A percentile compares a stretch with the other conserved stretches of the same genome.
Evolutionary conservation across 345 rosid species (phyloP).

Genomic region (Carallia pectinifolia): DNA sequence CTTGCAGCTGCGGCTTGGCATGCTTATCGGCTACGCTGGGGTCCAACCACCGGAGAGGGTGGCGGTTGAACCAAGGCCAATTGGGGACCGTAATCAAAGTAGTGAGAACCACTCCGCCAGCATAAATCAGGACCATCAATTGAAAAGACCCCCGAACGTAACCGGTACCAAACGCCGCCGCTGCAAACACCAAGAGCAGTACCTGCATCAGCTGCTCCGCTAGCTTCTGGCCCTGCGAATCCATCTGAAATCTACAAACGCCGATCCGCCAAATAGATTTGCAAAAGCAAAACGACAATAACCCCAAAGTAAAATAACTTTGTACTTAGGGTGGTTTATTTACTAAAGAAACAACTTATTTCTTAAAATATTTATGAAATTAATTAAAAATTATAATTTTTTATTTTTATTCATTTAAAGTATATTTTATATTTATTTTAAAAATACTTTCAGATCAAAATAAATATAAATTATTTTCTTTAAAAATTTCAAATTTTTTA

Average conservation of each 20-base stretch:
- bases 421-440: too few relatives aligned
- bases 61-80: slow-evolving; percentile 85
- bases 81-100: slow-evolving; percentile 70
- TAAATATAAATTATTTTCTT: too few relatives aligned
- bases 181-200: slow-evolving; percentile 60
- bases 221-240: slow-evolving; percentile 96
- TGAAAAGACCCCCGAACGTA: slow-evolving; percentile 64
- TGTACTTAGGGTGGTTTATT: too few relatives aligned
- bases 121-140: slow-evolving; percentile 67
- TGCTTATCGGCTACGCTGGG: slow-evolving; percentile 72
- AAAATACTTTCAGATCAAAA: too few relatives aligned
- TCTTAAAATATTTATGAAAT: too few relatives aligned
- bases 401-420: too few relatives aligned
- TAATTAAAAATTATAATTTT: too few relatives aligned
- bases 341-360: too few relatives aligned
- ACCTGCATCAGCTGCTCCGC: slow-evolving; percentile 95
- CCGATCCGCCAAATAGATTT: too few relatives aligned
- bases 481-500: too few relatives aligned
- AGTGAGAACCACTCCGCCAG: slow-evolving; percentile 69
- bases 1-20: slow-evolving; percentile 56
- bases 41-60: slow-evolving; percentile 83
- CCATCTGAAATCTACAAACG: slow-evolving; percentile 42
- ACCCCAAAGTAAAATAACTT: too few relatives aligned
- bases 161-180: slow-evolving; percentile 49
- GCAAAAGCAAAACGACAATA: too few relatives aligned